A percentile compares a stretch with the other conserved stretches of the same genome.
These are phyloP conservation scores for Blastobotrys elegans DNA, from an alignment of 1,139 yeast species.

Conservation along the genomic window DNA sequence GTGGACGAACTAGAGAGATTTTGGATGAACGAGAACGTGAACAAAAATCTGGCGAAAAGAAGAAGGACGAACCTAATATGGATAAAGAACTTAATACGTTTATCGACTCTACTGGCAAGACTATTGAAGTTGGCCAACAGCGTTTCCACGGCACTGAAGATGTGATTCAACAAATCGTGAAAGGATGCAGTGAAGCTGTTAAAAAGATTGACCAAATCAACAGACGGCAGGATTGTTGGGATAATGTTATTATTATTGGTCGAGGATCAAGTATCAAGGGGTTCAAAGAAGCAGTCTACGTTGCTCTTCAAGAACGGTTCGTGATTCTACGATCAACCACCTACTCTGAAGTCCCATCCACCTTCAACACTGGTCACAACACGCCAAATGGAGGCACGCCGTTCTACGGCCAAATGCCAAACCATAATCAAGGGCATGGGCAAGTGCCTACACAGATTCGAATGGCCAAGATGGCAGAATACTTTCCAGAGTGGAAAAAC, in stretches of 20 bases:
- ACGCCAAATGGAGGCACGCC: slow-evolving; percentile 30
- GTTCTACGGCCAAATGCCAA: slow-evolving; percentile 20
- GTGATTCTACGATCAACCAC: slow-evolving; percentile 41
- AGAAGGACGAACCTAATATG: slow-evolving; percentile 37
- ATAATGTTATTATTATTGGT: slow-evolving; percentile 75
- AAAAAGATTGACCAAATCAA: slow-evolving; percentile 56
- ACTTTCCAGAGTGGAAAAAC: slow-evolving; percentile 93
- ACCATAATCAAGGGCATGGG: slow-evolving; percentile 32
- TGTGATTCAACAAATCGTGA: slow-evolving; percentile 52
- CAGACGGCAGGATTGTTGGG: slow-evolving; percentile 82
- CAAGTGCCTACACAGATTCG: slow-evolving; percentile 79
- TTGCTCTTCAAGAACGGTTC: slow-evolving; percentile 55
- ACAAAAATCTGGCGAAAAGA: slow-evolving; percentile 36
- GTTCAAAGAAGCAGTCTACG: slow-evolving; percentile 63
- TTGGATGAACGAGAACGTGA: slow-evolving; percentile 53
- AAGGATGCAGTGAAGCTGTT: slow-evolving; percentile 51
- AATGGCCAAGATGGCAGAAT: slow-evolving; percentile 73
- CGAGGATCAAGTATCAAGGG: slow-evolving; percentile 72
- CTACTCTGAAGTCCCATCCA: slow-evolving; percentile 36
- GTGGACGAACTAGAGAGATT: slow-evolving; percentile 63
- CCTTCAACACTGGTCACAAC: slow-evolving; percentile 34
- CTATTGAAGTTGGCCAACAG: slow-evolving; percentile 70
- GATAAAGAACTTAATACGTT: slow-evolving; percentile 58
- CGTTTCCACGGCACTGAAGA: slow-evolving; percentile 73
- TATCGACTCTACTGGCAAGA: slow-evolving; percentile 51